These are phyloP conservation scores for Trichoderma virens DNA, from an alignment of 495 filamentous ascomycete species.

Conservation along the genomic window DNA sequence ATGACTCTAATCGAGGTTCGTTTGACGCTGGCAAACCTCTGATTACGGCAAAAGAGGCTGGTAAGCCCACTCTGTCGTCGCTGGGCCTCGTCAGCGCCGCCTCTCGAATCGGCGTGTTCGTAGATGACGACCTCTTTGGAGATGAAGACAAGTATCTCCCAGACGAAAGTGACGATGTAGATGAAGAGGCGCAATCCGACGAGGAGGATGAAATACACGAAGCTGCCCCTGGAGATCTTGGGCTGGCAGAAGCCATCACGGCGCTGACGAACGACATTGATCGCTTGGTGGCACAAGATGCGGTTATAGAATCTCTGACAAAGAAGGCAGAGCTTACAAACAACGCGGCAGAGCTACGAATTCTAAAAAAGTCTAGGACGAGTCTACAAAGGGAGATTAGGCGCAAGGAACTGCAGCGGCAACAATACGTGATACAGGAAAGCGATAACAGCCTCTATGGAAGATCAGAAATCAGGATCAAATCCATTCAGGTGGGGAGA, in stretches of 20 bases:
- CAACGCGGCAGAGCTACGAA: constrained; percentile 86
- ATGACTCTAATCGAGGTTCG: constrained; percentile 20
- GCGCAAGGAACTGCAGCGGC: constrained; percentile 89
- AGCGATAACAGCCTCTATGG: constrained; percentile 97
- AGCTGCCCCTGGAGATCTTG: constrained; percentile 91
- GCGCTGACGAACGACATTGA: constrained; percentile 81
- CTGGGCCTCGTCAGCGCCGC: constrained; percentile 79
- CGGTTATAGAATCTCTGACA: constrained; percentile 82
- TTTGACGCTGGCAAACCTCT: constrained; percentile 14
- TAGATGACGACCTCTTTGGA: constrained; percentile 84
- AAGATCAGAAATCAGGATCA: constrained; percentile 79
- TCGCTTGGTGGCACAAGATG: constrained; percentile 77
- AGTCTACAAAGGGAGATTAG: constrained; percentile 88
- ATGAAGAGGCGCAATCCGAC: constrained; percentile 50
- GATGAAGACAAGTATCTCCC: constrained; percentile 83
- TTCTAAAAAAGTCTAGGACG: constrained; percentile 86
- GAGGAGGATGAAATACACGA: constrained; percentile 82
- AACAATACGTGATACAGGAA: constrained; percentile 96
- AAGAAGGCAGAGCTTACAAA: constrained; percentile 95
- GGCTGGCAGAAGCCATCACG: constrained; percentile 85
- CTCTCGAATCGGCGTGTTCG: constrained; percentile 78
- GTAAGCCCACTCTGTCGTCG: constrained; percentile 81
- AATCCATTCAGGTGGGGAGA: constrained; percentile 81
- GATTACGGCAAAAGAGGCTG: constrained; percentile 38
- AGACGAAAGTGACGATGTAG: constrained; percentile 68